Conservation (phyloP, 768 basidiomycete genomes). For the Clathrus columnatus region DNA sequence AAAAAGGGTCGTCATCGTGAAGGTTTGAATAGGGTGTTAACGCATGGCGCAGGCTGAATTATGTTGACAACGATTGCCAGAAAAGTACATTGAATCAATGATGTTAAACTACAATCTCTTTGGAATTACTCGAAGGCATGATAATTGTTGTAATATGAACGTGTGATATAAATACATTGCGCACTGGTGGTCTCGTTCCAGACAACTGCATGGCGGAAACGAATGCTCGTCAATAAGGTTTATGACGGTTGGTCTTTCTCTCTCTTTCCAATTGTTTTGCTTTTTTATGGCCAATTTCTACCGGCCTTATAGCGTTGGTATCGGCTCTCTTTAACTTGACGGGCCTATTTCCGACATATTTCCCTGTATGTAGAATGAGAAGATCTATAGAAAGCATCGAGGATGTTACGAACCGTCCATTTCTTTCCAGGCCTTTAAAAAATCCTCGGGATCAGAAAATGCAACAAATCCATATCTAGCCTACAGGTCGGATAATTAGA, state of each 20-base stretch:
- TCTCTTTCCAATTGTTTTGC: constrained; percentile 86
- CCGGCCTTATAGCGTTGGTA: constrained; percentile 73
- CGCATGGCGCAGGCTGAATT: no score
- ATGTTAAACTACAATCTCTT: no score
- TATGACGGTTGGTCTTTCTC: constrained; percentile 74
- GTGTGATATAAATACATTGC: neutral
- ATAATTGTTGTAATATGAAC: neutral
- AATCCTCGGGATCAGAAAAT: constrained; percentile 97
- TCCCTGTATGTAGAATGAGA: constrained; percentile 40
- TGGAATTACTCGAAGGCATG: no score
- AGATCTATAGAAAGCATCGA: neutral
- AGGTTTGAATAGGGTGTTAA: constrained; percentile 17
- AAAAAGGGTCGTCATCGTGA: constrained; percentile 57
- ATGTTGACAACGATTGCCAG: no score
- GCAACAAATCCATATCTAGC: constrained; percentile 97
- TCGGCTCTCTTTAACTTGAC: constrained; percentile 94
- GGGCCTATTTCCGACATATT: constrained; percentile 98
- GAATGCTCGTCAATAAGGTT: constrained; percentile 52
- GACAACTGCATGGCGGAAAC: neutral
- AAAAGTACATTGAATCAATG: no score
- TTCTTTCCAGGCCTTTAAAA: constrained; percentile 97
- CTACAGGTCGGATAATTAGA: constrained; percentile 28
- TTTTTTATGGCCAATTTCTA: constrained; percentile 89
- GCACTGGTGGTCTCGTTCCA: neutral
- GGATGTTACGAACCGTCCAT: constrained; percentile 74